Evolutionary conservation across 2,329 filamentous ascomycete genomes (phyloP).

Genomic region (Coniochaeta sp.): DNA sequence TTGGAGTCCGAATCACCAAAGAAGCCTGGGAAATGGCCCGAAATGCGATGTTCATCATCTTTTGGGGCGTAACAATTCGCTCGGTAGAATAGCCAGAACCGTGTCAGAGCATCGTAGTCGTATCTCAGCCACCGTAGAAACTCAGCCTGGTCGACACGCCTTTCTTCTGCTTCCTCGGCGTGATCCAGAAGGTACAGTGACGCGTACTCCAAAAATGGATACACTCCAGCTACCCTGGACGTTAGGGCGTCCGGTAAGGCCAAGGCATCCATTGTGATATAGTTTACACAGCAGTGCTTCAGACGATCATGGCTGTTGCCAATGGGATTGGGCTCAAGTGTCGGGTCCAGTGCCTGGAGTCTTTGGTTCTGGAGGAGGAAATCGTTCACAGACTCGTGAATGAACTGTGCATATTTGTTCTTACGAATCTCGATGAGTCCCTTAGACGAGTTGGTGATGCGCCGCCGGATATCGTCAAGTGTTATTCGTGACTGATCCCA

Average conservation of each 20-base stretch:
- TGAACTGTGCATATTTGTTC: conserved; percentile 33
- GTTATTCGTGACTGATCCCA: conserved; percentile 15
- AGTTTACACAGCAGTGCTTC: neutral
- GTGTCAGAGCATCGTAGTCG: no score
- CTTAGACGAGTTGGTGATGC: conserved; percentile 34
- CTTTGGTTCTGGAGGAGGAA: conserved; percentile 30
- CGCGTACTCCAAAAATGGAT: no score
- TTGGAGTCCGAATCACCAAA: conserved; percentile 18
- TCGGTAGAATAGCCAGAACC: conserved; percentile 13
- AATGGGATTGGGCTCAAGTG: conserved; percentile 20
- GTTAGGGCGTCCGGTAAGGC: no score
- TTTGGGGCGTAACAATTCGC: conserved; percentile 18
- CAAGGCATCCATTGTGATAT: conserved; percentile 2
- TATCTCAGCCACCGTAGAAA: conserved; percentile 17
- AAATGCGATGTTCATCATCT: no score
- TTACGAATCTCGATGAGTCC: conserved; percentile 35
- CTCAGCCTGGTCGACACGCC: conserved; percentile 15
- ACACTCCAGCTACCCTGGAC: no score
- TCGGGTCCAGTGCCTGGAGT: conserved; percentile 18
- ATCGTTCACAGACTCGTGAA: conserved; percentile 38
- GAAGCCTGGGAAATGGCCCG: conserved; percentile 15
- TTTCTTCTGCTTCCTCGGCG: conserved; percentile 24
- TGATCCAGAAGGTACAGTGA: conserved; percentile 26
- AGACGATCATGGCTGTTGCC: conserved; percentile 2
- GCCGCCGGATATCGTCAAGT: conserved; percentile 18